Percentiles rank a stretch among this genome's conserved stretches.
Evolutionary conservation across 2,329 filamentous ascomycete species (phyloP).

Genomic region (Ophiocordyceps unilateralis): DNA sequence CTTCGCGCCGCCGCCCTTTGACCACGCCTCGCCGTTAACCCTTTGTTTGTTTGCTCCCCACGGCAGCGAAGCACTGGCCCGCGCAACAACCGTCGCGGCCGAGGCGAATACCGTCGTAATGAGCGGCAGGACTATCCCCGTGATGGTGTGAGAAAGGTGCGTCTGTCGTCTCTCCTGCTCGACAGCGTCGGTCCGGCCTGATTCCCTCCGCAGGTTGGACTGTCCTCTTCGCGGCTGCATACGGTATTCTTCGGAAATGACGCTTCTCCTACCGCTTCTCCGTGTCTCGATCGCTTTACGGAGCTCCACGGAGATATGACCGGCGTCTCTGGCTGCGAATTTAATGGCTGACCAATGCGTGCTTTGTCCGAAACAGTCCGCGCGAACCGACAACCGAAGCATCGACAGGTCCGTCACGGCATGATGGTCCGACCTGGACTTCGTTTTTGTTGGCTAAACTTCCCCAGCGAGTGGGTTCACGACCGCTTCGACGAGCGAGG

Average conservation of each 20-base stretch:
- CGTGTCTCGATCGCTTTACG: slow-evolving; percentile 13
- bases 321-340: slow-evolving; percentile 17
- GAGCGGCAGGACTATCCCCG: slow-evolving; percentile 41
- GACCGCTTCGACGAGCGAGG: slow-evolving; percentile 70
- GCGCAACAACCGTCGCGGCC: slow-evolving; percentile 19
- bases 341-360: slow-evolving; percentile 10
- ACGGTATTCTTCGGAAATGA: slow-evolving; percentile 11
- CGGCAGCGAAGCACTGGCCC: slow-evolving; percentile 17
- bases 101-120: slow-evolving; percentile 15
- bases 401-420: slow-evolving; percentile 45
- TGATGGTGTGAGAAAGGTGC: slow-evolving; percentile 82
- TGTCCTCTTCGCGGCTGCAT: slow-evolving; percentile 11
- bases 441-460: slow-evolving; percentile 7
- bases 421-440: slow-evolving; percentile 1
- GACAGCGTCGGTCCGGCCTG: background rate
- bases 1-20: background rate
- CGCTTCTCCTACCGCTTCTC: slow-evolving; percentile 8
- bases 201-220: slow-evolving; percentile 14
- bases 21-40: background rate
- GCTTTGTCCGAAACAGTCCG: slow-evolving; percentile 31
- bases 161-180: background rate
- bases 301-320: slow-evolving; percentile 13
- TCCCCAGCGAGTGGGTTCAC: slow-evolving; percentile 77
- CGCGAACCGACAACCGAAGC: slow-evolving; percentile 43
- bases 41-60: too few relatives aligned